These are phyloP conservation scores for Brasenia schreberi DNA, from an alignment of 164 flowering plant genomes.

Conservation along the genomic window DNA sequence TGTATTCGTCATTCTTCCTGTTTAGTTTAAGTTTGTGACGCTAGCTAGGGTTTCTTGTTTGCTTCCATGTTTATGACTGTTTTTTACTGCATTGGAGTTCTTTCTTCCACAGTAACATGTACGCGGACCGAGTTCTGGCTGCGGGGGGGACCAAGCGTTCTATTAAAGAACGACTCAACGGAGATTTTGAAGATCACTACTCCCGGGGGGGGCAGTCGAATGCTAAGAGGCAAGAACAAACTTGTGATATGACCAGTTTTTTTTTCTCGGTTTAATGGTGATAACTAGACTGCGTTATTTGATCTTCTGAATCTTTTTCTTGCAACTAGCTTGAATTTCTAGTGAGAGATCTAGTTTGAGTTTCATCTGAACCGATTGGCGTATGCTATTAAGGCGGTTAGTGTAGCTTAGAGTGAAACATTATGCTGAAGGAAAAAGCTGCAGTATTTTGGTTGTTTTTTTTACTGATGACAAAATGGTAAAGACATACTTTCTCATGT, in stretches of 20 bases:
- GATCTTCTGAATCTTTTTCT: background rate
- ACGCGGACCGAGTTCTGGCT: constrained; percentile 17
- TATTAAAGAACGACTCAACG: constrained; percentile 18
- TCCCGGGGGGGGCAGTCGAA: constrained; percentile 6
- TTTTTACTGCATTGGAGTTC: background rate
- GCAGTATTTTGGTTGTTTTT: no score
- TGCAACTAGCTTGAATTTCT: background rate
- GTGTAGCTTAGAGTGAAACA: no score
- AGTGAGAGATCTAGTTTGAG: background rate
- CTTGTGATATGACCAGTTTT: background rate
- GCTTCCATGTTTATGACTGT: background rate
- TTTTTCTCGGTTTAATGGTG: background rate
- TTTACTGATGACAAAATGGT: no score
- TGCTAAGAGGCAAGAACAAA: background rate
- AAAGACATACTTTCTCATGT: no score
- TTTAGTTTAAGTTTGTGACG: no score
- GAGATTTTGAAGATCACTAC: constrained; percentile 7
- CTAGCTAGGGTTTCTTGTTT: background rate
- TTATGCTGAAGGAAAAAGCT: no score
- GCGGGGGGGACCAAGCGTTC: constrained; percentile 15
- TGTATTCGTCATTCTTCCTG: no score
- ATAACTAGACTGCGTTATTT: background rate
- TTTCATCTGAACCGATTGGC: background rate
- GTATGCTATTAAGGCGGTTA: no score
- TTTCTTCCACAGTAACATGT: constrained; percentile 6